Percentiles rank a stretch among this genome's conserved stretches.
Evolutionary conservation across 1,139 yeast species (phyloP).

Genomic region (Komagataea norvegica): DNA sequence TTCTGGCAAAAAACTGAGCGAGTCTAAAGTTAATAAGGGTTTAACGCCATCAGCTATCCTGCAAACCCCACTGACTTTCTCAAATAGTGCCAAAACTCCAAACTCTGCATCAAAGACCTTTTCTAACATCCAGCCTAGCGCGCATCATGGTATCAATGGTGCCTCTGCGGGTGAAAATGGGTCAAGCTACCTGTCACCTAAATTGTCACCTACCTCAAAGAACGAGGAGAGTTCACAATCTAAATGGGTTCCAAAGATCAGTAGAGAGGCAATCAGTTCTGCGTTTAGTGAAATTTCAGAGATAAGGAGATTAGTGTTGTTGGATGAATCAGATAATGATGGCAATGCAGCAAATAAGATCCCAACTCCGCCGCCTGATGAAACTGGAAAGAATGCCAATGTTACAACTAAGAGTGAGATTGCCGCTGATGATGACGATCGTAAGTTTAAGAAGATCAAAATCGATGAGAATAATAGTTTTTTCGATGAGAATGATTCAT

Average conservation of each 20-base stretch:
- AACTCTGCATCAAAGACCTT: slow-evolving; percentile 19
- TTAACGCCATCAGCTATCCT: slow-evolving; percentile 27
- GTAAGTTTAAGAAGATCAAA: slow-evolving; percentile 17
- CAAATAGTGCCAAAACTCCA: slow-evolving; percentile 24
- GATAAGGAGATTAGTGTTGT: slow-evolving; percentile 17
- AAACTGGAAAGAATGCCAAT: slow-evolving; percentile 4
- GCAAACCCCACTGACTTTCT: slow-evolving; percentile 26
- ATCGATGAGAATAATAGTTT: slow-evolving; percentile 19
- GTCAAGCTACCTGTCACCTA: slow-evolving; percentile 22
- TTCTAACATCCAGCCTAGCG: background rate
- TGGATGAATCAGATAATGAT: slow-evolving; percentile 11
- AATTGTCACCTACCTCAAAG: slow-evolving; percentile 20
- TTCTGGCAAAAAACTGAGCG: slow-evolving; percentile 13
- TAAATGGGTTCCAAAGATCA: slow-evolving; percentile 22
- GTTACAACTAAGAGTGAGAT: background rate
- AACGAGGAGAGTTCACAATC: slow-evolving; percentile 1
- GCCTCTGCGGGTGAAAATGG: slow-evolving; percentile 5
- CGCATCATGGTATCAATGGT: background rate
- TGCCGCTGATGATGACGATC: slow-evolving; percentile 5
- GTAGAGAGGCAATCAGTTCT: slow-evolving; percentile 22
- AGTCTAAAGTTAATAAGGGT: slow-evolving; percentile 22
- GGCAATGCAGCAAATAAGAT: slow-evolving; percentile 4
- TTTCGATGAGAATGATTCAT: slow-evolving; percentile 17
- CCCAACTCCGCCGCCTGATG: slow-evolving; percentile 25
- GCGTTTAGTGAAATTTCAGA: slow-evolving; percentile 18